Evolutionary conservation across 2,329 filamentous ascomycete species (phyloP).

Genomic region (Tympanopsis confertula): DNA sequence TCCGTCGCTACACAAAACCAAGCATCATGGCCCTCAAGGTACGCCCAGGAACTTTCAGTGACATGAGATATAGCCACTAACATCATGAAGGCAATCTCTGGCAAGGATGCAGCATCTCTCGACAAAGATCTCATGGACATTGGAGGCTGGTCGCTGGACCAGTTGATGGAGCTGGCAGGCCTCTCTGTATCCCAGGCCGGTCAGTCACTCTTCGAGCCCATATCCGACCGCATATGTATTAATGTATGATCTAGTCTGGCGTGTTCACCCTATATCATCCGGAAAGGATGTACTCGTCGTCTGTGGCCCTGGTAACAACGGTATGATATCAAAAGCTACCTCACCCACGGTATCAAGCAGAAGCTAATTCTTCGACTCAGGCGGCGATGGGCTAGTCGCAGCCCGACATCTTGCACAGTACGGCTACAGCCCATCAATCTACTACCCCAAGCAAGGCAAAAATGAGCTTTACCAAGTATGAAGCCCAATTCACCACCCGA

Average conservation of each 20-base stretch:
- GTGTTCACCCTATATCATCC: slow-evolving; percentile 42
- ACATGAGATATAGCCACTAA: background rate
- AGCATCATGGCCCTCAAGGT: background rate
- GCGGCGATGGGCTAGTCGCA: slow-evolving; percentile 56
- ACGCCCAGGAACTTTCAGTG: background rate
- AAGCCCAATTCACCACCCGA: background rate
- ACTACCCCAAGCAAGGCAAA: slow-evolving; percentile 48
- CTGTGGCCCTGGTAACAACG: slow-evolving; percentile 37
- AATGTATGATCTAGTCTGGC: slow-evolving; percentile 38
- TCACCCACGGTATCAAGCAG: background rate
- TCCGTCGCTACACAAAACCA: background rate
- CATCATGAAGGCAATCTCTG: background rate
- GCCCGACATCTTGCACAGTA: slow-evolving; percentile 56
- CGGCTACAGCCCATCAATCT: slow-evolving; percentile 31
- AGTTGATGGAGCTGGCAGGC: background rate
- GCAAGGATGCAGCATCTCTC: background rate
- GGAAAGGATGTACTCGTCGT: slow-evolving; percentile 48
- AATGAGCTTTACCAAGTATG: slow-evolving; percentile 46
- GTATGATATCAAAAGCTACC: slow-evolving; percentile 4
- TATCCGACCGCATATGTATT: no score
- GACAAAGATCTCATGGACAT: background rate
- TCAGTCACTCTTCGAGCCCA: background rate
- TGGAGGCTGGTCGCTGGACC: background rate
- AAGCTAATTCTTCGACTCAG: slow-evolving; percentile 13
- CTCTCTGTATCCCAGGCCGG: background rate